Base-by-base conservation (phyloP, 768 basidiomycete genomes). In the Lactifluus rugatus region DNA sequence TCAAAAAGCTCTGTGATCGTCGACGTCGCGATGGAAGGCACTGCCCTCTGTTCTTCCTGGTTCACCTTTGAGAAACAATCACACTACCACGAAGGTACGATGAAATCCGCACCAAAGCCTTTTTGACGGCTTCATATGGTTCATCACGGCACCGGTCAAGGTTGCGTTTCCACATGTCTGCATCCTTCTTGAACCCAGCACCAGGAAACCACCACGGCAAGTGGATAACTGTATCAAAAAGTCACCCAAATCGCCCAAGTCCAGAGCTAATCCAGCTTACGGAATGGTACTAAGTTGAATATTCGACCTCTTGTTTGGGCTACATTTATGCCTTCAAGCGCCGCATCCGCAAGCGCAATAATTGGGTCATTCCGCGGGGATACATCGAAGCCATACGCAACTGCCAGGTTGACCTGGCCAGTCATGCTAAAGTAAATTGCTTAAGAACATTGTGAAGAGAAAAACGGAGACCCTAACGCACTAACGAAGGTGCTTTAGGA, bases 351-450 rank as follows among this genome's bases (percentile, higher is more conserved):
- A 1, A 74, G 66, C 0, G 65, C 61, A 34, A 82, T 69, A 60
- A 74, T 76, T 2, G 78, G 75, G 62, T 81, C 81, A 52, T 75
- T 65, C 14, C 65, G 50, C 0, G 74, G 67, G 31, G 69, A 56
- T 9, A 76, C 69, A 13, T 74, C 65, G n/a, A 80, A 69, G 0
- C 80, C 81, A 60, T 82, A 81, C 0, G 75, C 73, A 7, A 78
- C 57, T 0, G 70, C 71, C 50, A 80, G 63, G 19, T 74, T 66
- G 28, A 73, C 65, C n/a, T 71, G 68, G 9, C 70, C 75, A 0
- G 73, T 66, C 62, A 74, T 48, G 21, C 52, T 62, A 32, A 37
- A 21, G 44, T 10, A 19, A 39, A 42, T 25, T 17, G 10, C 16
- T 48, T n/a, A 48, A 21, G 34, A 45, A n/a, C 37, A 14, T 57